These are phyloP conservation scores for Eimeria necatrix DNA, from an alignment of 169 alveolate species.

Conservation along the genomic window DNA sequence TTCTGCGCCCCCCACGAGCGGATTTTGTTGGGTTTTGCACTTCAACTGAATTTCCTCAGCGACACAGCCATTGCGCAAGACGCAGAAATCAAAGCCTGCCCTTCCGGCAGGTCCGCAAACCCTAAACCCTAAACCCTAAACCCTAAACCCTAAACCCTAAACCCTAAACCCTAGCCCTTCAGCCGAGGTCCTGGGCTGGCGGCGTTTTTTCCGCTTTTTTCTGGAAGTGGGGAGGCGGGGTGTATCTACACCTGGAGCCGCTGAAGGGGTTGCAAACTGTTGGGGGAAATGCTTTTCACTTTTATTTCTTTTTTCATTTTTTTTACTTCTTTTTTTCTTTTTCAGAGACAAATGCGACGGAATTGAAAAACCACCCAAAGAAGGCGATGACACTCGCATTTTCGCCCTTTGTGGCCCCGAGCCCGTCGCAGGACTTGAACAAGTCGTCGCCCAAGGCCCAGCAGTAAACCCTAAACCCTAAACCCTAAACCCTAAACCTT, in stretches of 20 bases:
- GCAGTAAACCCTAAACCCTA: background rate
- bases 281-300: too few relatives aligned
- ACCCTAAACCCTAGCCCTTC: too few relatives aligned
- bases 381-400: conserved; percentile 86
- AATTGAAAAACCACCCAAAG: conserved; percentile 64
- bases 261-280: conserved; percentile 38
- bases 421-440: conserved; percentile 86
- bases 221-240: background rate
- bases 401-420: conserved; percentile 89
- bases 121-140: too few relatives aligned
- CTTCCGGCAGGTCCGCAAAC: conserved; percentile 79
- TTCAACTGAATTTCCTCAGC: conserved; percentile 64
- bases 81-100: conserved; percentile 76
- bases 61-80: background rate
- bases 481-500: too few relatives aligned
- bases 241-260: background rate
- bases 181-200: background rate
- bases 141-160: too few relatives aligned
- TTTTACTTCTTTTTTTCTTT: background rate
- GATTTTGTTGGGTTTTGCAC: conserved; percentile 89
- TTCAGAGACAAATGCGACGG: conserved; percentile 32
- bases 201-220: background rate
- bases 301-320: conserved; percentile 78
- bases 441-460: conserved; percentile 82
- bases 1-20: conserved; percentile 88